Base-by-base conservation (phyloP, 306 rosid species). In the Fragaria ananassa region DNA sequence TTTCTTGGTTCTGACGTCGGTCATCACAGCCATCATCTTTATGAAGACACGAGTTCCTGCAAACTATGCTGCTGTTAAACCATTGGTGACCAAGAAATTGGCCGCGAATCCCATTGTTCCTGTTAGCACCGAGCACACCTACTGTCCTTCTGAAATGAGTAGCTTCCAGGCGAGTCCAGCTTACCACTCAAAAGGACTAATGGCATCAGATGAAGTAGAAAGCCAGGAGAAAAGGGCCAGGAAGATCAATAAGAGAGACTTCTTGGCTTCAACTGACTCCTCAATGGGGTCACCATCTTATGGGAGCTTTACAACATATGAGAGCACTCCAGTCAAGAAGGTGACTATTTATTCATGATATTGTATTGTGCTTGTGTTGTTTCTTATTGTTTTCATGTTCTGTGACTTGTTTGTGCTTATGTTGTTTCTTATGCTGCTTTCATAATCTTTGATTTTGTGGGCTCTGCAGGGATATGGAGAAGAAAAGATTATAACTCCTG, bases 251-350 rank as follows among this genome's bases (percentile, higher is more conserved):
- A 80, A 90, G 89, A 88, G 96, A 82, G 97, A 93, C 45, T 91
- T 96, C 23, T 60, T 86, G 71, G 91, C 92, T 77, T 81, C 86
- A 14, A 25, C 76, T 68, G 92, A 89, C 49, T 75, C 83, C 76
- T 91, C 93, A 45, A 77, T 65, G 84, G 89, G 78, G 45, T 87
- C 96, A 0, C 85, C 84, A 6, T 91, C 96, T 50, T 93, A 90
- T 76, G 98, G 96, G 75, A 91, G 98, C 74, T 87, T 93, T 74
- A 93, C 97, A 3, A 89, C 91, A 12, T 91, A 81, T 21, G 92
- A 93, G 87, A 88, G 80, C 82, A 77, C 87, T 81, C 72, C 86
- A 27, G 78, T 14, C 77, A 89, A 88, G 86, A 74, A 79, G 76
- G 97, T 89, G 61, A 82, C 88, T 82, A 5, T 58, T 2, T n/a